These are phyloP conservation scores for Phytophthora megakarya DNA, from an alignment of 352 stramenopile genomes.

Conservation along the genomic window DNA sequence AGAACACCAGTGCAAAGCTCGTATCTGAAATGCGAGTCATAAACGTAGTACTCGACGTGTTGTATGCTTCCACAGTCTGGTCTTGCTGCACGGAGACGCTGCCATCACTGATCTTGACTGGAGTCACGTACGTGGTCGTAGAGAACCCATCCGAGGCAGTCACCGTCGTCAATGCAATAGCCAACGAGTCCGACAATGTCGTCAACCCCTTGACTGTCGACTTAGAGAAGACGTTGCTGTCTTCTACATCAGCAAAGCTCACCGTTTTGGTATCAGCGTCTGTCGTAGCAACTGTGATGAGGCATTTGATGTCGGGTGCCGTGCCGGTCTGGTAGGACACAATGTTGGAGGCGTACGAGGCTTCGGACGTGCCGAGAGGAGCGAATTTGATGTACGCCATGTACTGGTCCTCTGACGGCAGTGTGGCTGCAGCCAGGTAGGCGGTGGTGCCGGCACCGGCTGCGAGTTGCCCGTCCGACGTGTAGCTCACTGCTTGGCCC, in stretches of 20 bases:
- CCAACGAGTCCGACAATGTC: slow-evolving; percentile 65
- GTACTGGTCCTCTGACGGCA: slow-evolving; percentile 52
- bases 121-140: slow-evolving; percentile 51
- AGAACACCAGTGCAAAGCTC: slow-evolving; percentile 68
- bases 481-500: slow-evolving; percentile 72
- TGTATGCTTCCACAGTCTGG: slow-evolving; percentile 51
- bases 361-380: slow-evolving; percentile 51
- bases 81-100: slow-evolving; percentile 48
- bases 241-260: slow-evolving; percentile 42
- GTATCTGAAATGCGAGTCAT: slow-evolving; percentile 67
- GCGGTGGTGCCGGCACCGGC: slow-evolving; percentile 72
- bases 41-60: slow-evolving; percentile 71
- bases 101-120: slow-evolving; percentile 51
- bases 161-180: slow-evolving; percentile 57
- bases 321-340: slow-evolving; percentile 64
- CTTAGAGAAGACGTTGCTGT: slow-evolving; percentile 54
- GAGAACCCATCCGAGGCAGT: slow-evolving; percentile 44
- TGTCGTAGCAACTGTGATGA: slow-evolving; percentile 58
- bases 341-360: slow-evolving; percentile 53
- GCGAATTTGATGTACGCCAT: slow-evolving; percentile 68
- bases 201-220: slow-evolving; percentile 63
- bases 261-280: slow-evolving; percentile 54
- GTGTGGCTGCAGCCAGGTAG: slow-evolving; percentile 58
- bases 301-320: slow-evolving; percentile 42
- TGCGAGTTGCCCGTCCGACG: slow-evolving; percentile 47